phyloP scores from a whole-genome alignment of 768 basidiomycete genomes.

The Obba rivulosa region DNA sequence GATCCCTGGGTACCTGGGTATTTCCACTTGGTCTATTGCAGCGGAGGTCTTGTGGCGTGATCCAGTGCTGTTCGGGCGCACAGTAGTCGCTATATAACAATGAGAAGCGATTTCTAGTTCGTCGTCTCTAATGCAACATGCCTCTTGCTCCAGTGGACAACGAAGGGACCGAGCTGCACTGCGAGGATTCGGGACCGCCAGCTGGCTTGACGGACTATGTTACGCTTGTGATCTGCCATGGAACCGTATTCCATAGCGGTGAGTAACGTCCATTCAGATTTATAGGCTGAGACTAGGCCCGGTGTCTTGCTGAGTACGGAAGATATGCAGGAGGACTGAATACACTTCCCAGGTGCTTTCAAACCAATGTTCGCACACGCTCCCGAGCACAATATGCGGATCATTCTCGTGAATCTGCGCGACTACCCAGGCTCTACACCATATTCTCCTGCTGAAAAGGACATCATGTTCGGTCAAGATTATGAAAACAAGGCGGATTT shows the following conservation, averaged over 20 bases:
- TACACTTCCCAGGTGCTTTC: slow-evolving; percentile 13
- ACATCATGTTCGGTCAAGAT: not conserved
- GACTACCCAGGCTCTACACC: slow-evolving; percentile 24
- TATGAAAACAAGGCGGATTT: slow-evolving; percentile 1
- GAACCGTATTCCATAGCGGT: slow-evolving; percentile 15
- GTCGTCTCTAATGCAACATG: too few relatives aligned
- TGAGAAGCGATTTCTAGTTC: too few relatives aligned
- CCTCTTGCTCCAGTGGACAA: slow-evolving; percentile 12
- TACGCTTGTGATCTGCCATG: slow-evolving; percentile 17
- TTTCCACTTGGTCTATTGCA: too few relatives aligned
- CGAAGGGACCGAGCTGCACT: slow-evolving; percentile 8
- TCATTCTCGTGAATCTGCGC: slow-evolving; percentile 22
- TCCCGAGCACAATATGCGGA: slow-evolving; percentile 12
- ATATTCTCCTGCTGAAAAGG: slow-evolving; percentile 15
- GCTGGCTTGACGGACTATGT: slow-evolving; percentile 7
- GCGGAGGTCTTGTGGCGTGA: too few relatives aligned
- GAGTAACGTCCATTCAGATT: not conserved
- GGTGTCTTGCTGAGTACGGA: not conserved
- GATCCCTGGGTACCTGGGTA: too few relatives aligned
- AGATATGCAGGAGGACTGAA: not conserved
- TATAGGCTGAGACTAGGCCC: not conserved
- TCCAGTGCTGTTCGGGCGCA: too few relatives aligned
- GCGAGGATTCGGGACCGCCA: slow-evolving; percentile 16
- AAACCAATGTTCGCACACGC: slow-evolving; percentile 17
- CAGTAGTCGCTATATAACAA: too few relatives aligned